Conservation (phyloP, 768 basidiomycete genomes). For the Agrocybe pediades region DNA sequence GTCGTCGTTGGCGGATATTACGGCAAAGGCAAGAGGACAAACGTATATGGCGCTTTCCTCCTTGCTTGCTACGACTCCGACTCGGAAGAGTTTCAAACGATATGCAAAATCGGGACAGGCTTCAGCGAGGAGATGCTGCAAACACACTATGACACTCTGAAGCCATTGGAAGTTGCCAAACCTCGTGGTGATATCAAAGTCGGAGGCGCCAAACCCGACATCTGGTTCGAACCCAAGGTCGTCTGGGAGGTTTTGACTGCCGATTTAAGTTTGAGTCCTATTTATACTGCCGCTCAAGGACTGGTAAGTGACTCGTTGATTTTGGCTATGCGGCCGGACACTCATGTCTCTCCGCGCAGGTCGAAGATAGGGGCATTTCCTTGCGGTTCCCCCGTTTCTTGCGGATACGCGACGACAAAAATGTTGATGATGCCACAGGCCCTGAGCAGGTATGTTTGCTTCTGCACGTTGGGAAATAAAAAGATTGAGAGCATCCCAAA, state of each 20-base stretch:
- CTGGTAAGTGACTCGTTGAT: constrained; percentile 51
- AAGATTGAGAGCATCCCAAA: neutral
- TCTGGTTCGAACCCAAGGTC: constrained; percentile 97
- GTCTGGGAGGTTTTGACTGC: constrained; percentile 99
- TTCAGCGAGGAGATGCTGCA: constrained; percentile 92
- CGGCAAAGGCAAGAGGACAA: constrained; percentile 96
- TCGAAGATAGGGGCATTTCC: constrained; percentile 90
- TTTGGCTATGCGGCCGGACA: neutral
- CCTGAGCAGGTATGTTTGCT: constrained; percentile 77
- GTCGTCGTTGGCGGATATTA: constrained; percentile 98
- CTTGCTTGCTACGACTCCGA: constrained; percentile 97
- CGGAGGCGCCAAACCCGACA: constrained; percentile 93
- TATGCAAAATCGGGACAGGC: constrained; percentile 99
- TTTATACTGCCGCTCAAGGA: constrained; percentile 94
- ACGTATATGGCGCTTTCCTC: constrained; percentile 97
- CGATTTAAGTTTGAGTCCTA: constrained; percentile 93
- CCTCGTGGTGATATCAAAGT: constrained; percentile 82
- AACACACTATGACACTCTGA: constrained; percentile 77
- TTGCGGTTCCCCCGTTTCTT: constrained; percentile 96
- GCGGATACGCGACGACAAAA: constrained; percentile 90
- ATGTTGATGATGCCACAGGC: constrained; percentile 87
- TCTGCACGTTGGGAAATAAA: neutral
- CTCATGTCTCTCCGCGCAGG: constrained; percentile 38
- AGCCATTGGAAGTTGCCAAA: constrained; percentile 72
- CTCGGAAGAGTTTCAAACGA: constrained; percentile 92